A percentile compares a stretch with the other conserved stretches of the same genome.
phyloP scores from a whole-genome alignment of 1,284 basidiomycete species.

The Mycosarcoma mackinlayi region DNA sequence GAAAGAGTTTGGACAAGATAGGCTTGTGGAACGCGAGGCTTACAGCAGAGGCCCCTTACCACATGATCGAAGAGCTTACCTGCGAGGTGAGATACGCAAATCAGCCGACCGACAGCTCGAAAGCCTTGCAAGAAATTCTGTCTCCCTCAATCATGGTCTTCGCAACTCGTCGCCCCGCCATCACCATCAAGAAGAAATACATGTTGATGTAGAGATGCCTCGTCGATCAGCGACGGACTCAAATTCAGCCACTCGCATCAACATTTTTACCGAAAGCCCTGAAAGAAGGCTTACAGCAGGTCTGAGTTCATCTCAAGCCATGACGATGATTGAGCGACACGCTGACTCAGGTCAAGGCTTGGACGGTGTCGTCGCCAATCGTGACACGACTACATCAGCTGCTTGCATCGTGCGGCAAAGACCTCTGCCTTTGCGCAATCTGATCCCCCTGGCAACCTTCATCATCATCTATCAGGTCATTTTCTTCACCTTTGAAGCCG shows the following conservation, averaged over 20 bases:
- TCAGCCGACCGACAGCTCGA: not conserved
- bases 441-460: not conserved
- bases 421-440: too few relatives aligned
- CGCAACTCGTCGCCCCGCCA: conserved; percentile 16
- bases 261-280: too few relatives aligned
- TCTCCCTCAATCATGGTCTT: not conserved
- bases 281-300: too few relatives aligned
- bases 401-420: too few relatives aligned
- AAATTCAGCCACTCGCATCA: too few relatives aligned
- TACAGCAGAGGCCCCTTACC: too few relatives aligned
- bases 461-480: conserved; percentile 13
- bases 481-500: conserved; percentile 27
- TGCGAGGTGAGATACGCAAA: too few relatives aligned
- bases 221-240: not conserved
- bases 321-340: too few relatives aligned
- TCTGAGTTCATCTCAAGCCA: not conserved
- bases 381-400: too few relatives aligned
- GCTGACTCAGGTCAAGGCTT: not conserved
- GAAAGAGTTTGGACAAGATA: too few relatives aligned
- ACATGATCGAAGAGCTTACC: too few relatives aligned
- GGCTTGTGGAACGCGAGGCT: too few relatives aligned
- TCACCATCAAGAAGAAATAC: conserved; percentile 10
- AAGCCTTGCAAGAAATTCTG: not conserved
- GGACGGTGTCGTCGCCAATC: not conserved
- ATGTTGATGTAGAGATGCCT: conserved; percentile 6